phyloP scores from a whole-genome alignment of 2,329 filamentous ascomycete species.

The Beauveria bassiana region DNA sequence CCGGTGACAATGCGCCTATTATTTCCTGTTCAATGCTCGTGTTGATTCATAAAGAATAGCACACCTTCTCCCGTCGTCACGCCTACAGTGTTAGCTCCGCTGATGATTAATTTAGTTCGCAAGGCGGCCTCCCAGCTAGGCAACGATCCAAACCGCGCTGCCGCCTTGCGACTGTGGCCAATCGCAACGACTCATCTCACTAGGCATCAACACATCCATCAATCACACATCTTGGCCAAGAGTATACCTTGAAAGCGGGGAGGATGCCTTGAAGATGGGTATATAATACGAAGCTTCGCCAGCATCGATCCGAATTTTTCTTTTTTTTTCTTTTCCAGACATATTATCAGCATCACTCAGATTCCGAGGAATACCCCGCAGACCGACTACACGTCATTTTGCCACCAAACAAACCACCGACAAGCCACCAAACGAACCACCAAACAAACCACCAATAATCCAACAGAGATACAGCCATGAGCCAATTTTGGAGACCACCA shows the following conservation, averaged over 20 bases:
- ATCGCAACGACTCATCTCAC: neutral
- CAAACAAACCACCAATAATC: neutral
- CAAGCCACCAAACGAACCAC: no score
- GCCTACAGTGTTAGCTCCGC: neutral
- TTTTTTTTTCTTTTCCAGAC: neutral
- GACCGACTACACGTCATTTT: neutral
- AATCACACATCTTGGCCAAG: neutral
- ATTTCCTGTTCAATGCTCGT: no score
- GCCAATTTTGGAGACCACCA: neutral
- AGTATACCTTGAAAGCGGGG: neutral
- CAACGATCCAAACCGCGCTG: neutral
- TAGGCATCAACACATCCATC: conserved; percentile 5
- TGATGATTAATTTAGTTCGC: neutral
- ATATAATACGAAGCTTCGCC: neutral
- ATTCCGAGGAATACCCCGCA: neutral
- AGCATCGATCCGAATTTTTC: neutral
- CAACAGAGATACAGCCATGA: neutral
- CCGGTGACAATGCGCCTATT: no score
- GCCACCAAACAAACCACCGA: neutral
- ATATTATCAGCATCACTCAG: neutral
- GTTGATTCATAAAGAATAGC: no score
- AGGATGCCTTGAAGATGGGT: neutral
- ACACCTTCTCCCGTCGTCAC: neutral
- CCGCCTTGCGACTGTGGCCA: neutral
- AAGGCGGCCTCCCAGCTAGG: conserved; percentile 8